A percentile compares a stretch with the other conserved stretches of the same genome.
phyloP scores from a whole-genome alignment of 2,329 filamentous ascomycete species.

The Penicillium occitanis region DNA sequence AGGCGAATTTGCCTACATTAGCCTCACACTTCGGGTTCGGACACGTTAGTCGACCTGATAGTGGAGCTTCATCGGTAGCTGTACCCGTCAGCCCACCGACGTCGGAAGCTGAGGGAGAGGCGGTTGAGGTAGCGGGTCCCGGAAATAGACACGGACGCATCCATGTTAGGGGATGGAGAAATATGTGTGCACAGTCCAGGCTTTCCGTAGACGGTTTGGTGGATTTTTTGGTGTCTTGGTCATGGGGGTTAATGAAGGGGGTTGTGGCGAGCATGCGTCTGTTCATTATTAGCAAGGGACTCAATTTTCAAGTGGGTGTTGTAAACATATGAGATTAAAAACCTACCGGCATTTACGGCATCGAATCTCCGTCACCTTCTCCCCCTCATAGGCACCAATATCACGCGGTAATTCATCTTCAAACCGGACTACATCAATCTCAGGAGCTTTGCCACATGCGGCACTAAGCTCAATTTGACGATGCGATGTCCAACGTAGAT shows the following conservation, averaged over 20 bases:
- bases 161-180: slow-evolving; percentile 90
- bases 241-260: slow-evolving; percentile 67
- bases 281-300: slow-evolving; percentile 17
- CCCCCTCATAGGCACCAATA: slow-evolving; percentile 15
- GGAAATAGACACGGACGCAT: slow-evolving; percentile 76
- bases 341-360: slow-evolving; percentile 86
- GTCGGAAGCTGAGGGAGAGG: slow-evolving; percentile 22
- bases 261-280: slow-evolving; percentile 63
- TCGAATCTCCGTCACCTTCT: slow-evolving; percentile 60
- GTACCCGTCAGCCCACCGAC: background rate
- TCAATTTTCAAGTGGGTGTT: background rate
- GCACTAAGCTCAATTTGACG: slow-evolving; percentile 66
- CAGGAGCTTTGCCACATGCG: slow-evolving; percentile 75
- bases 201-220: background rate
- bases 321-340: background rate
- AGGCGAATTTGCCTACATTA: slow-evolving; percentile 89
- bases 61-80: slow-evolving; percentile 63
- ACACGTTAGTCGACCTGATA: slow-evolving; percentile 83
- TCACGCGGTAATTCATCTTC: slow-evolving; percentile 51
- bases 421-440: slow-evolving; percentile 73
- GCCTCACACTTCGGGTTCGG: slow-evolving; percentile 75
- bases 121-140: slow-evolving; percentile 16
- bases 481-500: slow-evolving; percentile 75
- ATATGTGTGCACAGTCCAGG: slow-evolving; percentile 73
- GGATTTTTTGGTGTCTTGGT: slow-evolving; percentile 30